Conservation (phyloP, 2,329 filamentous ascomycete genomes). For the Alternaria metachromatica region DNA sequence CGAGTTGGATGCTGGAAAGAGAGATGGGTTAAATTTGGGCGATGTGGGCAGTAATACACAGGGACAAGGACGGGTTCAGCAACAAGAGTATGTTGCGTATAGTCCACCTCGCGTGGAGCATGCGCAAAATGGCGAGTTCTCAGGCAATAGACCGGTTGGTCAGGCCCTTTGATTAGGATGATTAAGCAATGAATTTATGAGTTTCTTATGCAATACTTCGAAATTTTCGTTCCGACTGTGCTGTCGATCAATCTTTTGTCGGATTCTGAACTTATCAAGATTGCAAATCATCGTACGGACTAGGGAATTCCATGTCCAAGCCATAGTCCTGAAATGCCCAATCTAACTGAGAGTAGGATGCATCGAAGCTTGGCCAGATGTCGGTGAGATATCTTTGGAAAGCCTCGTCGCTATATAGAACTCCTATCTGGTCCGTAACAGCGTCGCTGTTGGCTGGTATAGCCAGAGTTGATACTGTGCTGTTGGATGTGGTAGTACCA, state of each 20-base stretch:
- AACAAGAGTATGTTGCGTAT: background rate
- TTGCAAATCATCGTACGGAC: background rate
- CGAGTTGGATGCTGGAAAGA: conserved; percentile 10
- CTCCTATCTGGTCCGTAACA: background rate
- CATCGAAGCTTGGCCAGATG: conserved; percentile 5
- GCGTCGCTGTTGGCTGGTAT: background rate
- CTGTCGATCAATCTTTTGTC: background rate
- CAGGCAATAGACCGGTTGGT: background rate
- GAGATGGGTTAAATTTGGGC: background rate
- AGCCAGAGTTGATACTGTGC: background rate
- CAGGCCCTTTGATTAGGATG: background rate
- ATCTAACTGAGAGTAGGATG: conserved; percentile 3
- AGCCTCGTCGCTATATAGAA: background rate
- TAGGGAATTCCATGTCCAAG: background rate
- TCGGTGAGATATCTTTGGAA: conserved; percentile 5
- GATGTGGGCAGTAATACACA: background rate
- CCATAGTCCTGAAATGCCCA: conserved; percentile 6
- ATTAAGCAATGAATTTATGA: background rate
- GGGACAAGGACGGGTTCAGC: background rate
- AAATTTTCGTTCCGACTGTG: background rate
- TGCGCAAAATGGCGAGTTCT: conserved; percentile 1
- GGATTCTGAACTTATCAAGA: background rate
- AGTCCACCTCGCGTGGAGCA: background rate
- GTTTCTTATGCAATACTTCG: background rate
- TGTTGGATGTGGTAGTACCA: background rate